A percentile compares a stretch with the other conserved stretches of the same genome.
Evolutionary conservation across 2,329 filamentous ascomycete genomes (phyloP).

Genomic region (Orbilia blumenaviensis): DNA sequence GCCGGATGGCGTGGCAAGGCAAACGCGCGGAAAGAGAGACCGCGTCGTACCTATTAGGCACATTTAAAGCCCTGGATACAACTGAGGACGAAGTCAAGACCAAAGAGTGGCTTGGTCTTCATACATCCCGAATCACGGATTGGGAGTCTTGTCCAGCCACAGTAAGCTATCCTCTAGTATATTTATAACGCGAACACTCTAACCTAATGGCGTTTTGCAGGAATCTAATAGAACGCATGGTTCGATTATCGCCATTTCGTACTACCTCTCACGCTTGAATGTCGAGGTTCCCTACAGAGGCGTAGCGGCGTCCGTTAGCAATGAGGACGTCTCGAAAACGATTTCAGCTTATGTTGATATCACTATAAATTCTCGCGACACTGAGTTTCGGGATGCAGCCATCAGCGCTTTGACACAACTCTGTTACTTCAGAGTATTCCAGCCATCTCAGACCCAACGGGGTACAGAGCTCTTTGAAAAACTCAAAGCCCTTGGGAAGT

Average conservation of each 20-base stretch:
- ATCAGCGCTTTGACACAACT: conserved; percentile 65
- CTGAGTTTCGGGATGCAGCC: conserved; percentile 59
- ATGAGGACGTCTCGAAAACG: conserved; percentile 13
- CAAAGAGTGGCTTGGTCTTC: conserved; percentile 32
- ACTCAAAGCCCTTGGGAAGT: conserved; percentile 75
- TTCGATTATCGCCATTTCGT: conserved; percentile 31
- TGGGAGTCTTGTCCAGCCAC: conserved; percentile 29
- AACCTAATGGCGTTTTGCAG: background rate
- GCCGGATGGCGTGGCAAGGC: conserved; percentile 38
- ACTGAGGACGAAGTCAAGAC: background rate
- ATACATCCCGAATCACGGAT: conserved; percentile 18
- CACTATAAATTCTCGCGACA: conserved; percentile 54
- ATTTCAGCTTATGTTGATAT: conserved; percentile 40
- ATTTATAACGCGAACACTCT: background rate
- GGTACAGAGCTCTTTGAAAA: conserved; percentile 67
- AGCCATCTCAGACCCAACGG: conserved; percentile 58
- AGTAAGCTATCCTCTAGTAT: conserved; percentile 12
- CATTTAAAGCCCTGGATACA: conserved; percentile 29
- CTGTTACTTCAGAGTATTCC: conserved; percentile 63
- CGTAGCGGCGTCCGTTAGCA: background rate
- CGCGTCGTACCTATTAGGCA: conserved; percentile 33
- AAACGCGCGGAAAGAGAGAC: conserved; percentile 39
- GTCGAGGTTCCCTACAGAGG: conserved; percentile 21
- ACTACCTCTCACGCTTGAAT: conserved; percentile 33
- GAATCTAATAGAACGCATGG: conserved; percentile 45